Conservation (phyloP, 108 stramenopile species). For the Schizochytrium sp. region DNA sequence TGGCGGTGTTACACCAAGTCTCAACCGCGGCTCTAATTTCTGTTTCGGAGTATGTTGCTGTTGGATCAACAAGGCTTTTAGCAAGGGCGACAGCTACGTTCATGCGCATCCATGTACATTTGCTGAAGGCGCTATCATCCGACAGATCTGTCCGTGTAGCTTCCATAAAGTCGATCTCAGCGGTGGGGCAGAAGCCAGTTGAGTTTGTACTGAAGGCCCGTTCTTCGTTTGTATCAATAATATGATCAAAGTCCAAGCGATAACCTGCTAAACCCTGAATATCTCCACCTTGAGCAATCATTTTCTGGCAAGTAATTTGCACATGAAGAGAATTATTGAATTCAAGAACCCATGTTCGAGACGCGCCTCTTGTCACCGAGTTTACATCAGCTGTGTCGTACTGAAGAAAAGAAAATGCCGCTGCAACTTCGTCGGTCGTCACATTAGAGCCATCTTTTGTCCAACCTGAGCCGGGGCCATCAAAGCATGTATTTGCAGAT, state of each 20-base stretch:
- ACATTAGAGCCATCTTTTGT: too few species aligned
- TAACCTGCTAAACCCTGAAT: background rate
- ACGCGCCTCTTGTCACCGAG: background rate
- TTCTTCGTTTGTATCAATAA: conserved; percentile 28
- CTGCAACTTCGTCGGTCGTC: background rate
- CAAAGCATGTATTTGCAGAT: conserved; percentile 22
- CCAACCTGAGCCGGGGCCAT: background rate
- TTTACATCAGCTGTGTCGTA: background rate
- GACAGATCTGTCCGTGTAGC: background rate
- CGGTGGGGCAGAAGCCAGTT: background rate
- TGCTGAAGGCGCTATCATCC: conserved; percentile 21
- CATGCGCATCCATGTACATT: conserved; percentile 4
- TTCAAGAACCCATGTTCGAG: background rate
- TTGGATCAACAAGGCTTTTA: background rate
- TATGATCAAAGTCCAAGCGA: conserved; percentile 31
- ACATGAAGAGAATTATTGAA: background rate
- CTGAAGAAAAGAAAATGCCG: background rate
- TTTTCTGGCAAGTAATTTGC: conserved; percentile 5
- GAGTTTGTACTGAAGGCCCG: background rate
- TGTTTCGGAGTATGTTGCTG: background rate
- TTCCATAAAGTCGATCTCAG: background rate
- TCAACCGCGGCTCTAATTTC: background rate
- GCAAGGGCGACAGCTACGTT: background rate
- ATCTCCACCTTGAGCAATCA: background rate
- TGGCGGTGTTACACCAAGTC: conserved; percentile 31